Base-by-base conservation (phyloP, 768 basidiomycete species). In the Artomyces pyxidatus region DNA sequence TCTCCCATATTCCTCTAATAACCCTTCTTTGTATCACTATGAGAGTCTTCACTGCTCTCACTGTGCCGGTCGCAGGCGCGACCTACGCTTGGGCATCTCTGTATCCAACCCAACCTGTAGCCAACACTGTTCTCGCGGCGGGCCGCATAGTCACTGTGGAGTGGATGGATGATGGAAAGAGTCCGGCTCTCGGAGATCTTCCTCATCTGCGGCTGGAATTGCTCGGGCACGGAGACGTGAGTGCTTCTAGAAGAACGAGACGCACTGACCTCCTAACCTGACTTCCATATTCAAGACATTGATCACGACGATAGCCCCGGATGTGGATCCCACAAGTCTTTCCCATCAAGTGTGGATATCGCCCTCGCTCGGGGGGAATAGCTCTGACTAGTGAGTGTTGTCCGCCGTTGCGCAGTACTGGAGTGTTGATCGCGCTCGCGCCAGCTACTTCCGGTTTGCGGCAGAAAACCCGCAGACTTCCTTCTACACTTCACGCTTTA, bases 91-190 rank as follows among this genome's bases (percentile, higher is more conserved):
- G n/a, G 14, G 47, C 47, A 16, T 25, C 37, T 32, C 17, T 48
- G 37, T 48, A 48, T 26, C 39, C 37, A 19, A 48, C 47, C 14
- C 37, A 29, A 8, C 47, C 47, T 16, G 47, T 48, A 26, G 16
- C 35, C 11, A 48, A 48, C 47, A 48, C 47, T 16, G 47, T 48
- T 25, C 28, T 29, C 47, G 21, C 26, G 25, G 47, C 47, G 17
- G 47, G 47, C 14, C 12, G 27, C 10, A 16, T 26, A 17, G 37
- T 21, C 21, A 28, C 39, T 9, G 23, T 48, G 12, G n/a, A 21
- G 16, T 48, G 47, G 47, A 48, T 40, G 25, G 47, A 48, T 29
- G 37, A 48, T 17, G 47, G 47, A 7, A 39, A 48, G 25, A 26
- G 14, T 21, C 47, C 38, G 6, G 3, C 17, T 17, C n/a, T 48